Base-by-base conservation (phyloP, 139 green algal species). In the Auxenochlorella pyrenoidosa region DNA sequence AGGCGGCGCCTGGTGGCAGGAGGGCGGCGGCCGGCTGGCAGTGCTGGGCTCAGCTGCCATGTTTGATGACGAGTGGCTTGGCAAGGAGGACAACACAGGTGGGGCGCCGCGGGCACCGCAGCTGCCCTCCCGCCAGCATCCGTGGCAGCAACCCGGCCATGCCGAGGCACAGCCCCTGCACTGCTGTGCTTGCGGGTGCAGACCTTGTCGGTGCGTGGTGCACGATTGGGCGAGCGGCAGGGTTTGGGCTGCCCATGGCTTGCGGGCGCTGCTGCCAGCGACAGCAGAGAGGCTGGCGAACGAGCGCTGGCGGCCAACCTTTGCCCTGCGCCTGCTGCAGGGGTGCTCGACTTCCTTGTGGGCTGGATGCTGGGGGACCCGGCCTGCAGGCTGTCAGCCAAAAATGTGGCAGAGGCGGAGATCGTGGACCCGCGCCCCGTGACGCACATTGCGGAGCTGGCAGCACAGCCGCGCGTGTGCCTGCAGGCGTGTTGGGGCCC, bases 61-160 rank as follows among this genome's bases (percentile, higher is more conserved):
- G 88, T 95, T 98, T 88, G 91, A 95, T 58, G 96, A 98, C 85
- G 92, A 93, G 70, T 98, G 94, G 94, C 92, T 98, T 6, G 94
- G 96, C 87, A 96, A 96, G 89, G 95, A 98, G 90, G 94, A 96
- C 85, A 98, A 98, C 86, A 86, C 76, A 40, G 92, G 91, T 41
- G 40, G n/a, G 73, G 16, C 15, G 8, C 47, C 6, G 54, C 54
- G 26, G n/a, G 70, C 63, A 71, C 2, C 26, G 63, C 5, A 15
- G 28, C 4, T 26, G 1, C 13, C 6, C 4, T n/a, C 5, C 28
- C 4, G 60, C 60, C 22, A 68, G 60, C 60, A 68, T 28, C 60
- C 47, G 10, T 10, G 10, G 47, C 47, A 10, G 47, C 47, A 18
- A 10, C 6, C 10, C 8, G 47, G 6, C 47, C 10, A 10, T 54